Conservation (phyloP, 139 green algal species). For the Picochlorum sp. region DNA sequence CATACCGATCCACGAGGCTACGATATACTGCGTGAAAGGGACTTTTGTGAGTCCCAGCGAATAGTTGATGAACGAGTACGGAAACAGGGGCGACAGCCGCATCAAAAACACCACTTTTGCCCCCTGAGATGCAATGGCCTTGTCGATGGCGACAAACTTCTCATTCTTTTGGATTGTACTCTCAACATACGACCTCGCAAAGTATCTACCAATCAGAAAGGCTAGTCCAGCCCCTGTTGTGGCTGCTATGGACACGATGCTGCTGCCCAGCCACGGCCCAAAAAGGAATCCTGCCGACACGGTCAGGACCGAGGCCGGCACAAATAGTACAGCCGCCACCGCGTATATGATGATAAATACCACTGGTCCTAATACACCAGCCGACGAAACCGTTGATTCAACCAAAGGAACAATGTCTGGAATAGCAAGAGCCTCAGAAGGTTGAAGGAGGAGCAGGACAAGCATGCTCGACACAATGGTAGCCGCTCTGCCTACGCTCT, state of each 20-base stretch:
- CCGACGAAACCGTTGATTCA: neutral
- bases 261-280: slow-evolving; percentile 51
- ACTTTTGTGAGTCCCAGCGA: slow-evolving; percentile 48
- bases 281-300: slow-evolving; percentile 67
- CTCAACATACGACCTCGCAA: slow-evolving; percentile 47
- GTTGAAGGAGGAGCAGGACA: neutral
- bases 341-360: slow-evolving; percentile 55
- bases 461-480: too few relatives aligned
- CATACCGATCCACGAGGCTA: slow-evolving; percentile 70
- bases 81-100: slow-evolving; percentile 59
- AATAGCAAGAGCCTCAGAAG: neutral
- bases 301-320: slow-evolving; percentile 64
- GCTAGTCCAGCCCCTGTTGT: slow-evolving; percentile 48
- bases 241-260: slow-evolving; percentile 49
- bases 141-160: slow-evolving; percentile 40
- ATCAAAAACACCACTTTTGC: slow-evolving; percentile 62
- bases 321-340: slow-evolving; percentile 51
- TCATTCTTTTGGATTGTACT: slow-evolving; percentile 18
- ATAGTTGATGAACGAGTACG: slow-evolving; percentile 72
- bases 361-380: slow-evolving; percentile 32
- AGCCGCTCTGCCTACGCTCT: too few relatives aligned
- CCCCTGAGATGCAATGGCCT: slow-evolving; percentile 36
- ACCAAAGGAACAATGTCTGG: neutral
- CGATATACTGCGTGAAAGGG: slow-evolving; percentile 43
- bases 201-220: slow-evolving; percentile 58